Evolutionary conservation across 805 yeast genomes (phyloP), one percentile per base, ranked within the genome.

Genomic region (Ascoidea tarda): DNA sequence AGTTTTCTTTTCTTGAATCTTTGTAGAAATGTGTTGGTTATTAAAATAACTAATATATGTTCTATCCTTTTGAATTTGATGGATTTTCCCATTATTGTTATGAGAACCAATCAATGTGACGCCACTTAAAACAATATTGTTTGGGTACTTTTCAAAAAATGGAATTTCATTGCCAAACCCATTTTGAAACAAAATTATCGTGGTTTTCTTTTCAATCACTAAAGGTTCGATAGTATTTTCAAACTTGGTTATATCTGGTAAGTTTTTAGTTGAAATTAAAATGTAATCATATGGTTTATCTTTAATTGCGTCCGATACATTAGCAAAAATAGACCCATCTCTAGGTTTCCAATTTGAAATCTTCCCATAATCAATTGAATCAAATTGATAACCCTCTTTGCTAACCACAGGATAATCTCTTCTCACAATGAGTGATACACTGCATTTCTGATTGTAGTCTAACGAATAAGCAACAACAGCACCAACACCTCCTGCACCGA

Each of bases 401-500:
- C 59, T 55, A 38, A 83, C 81, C 42, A 63, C 64, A 3, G 76
- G 75, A 64, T 80, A 84, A 59, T 81, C 84, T 32, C 87, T 76
- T 62, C 93, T 74, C 4, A 82, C 74, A 5, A 83, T 84, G 12
- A 79, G 69, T 2, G 88, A 78, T 10, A 84, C 81, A 31, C 70
- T 69, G 6, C 78, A 71, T 47, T 69, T 64, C 0, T 74, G 77
- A 48, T 74, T 69, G 46, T 64, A 63, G 58, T 70, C 72, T 38
- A 87, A 69, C 0, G 85, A 78, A 50, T 81, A 73, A 0, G 95
- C 87, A 2, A 84, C 81, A 42, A 87, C 77, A 16, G 87, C 75
- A 45, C 96, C 96, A 8, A 87, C 93, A 46, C 95, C 96, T 14
- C 96, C 96, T 47, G 87, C 76, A 8, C 96, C 96, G 46, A 87